These are phyloP conservation scores for Gossypium sturtianum DNA, from an alignment of 345 rosid species.

Conservation along the genomic window DNA sequence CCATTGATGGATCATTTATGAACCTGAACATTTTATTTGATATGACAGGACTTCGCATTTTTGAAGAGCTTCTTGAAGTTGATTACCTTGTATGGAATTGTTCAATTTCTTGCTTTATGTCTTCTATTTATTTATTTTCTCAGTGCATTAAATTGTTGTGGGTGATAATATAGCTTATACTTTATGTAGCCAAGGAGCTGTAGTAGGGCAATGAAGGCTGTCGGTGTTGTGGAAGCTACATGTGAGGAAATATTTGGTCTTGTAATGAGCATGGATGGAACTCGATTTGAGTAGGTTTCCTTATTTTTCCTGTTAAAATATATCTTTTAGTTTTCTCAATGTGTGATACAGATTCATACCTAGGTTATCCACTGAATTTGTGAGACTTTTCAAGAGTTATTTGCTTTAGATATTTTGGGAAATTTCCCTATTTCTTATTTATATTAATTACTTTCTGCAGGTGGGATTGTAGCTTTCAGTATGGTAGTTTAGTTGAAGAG, in stretches of 20 bases:
- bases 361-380: not conserved
- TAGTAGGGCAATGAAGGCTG: conserved; percentile 99
- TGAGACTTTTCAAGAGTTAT: not conserved
- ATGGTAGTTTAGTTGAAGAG: conserved; percentile 97
- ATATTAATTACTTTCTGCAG: conserved; percentile 38
- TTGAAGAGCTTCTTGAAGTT: conserved; percentile 98
- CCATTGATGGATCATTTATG: conserved; percentile 8
- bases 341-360: not conserved
- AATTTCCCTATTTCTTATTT: not conserved
- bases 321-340: not conserved
- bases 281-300: conserved; percentile 94
- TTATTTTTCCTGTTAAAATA: conserved; percentile 14
- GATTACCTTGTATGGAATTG: conserved; percentile 82
- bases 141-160: conserved; percentile 16
- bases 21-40: conserved; percentile 11
- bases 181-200: conserved; percentile 95
- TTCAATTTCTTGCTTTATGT: conserved; percentile 19
- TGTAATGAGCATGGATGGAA: conserved; percentile 99
- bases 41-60: conserved; percentile 90
- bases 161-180: conserved; percentile 18
- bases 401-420: not conserved
- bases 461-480: conserved; percentile 97
- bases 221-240: conserved; percentile 94
- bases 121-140: conserved; percentile 4
- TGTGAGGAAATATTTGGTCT: conserved; percentile 98